phyloP scores from a whole-genome alignment of 1,284 basidiomycete species.

The Ganoderma sp. region DNA sequence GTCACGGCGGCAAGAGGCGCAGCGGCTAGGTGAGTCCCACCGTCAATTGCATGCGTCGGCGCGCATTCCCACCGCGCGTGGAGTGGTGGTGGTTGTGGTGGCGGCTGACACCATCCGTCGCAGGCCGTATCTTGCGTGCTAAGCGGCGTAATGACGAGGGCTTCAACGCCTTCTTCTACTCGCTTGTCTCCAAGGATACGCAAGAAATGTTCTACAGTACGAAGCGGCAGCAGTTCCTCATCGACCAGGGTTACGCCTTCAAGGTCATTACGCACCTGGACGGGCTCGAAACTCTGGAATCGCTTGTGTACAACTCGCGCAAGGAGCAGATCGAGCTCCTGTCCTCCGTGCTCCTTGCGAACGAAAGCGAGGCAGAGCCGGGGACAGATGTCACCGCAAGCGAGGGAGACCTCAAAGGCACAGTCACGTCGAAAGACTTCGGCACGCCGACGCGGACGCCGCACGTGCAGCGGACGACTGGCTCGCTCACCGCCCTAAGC shows the following conservation, averaged over 20 bases:
- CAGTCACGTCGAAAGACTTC: conserved; percentile 79
- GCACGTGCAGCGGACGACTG: conserved; percentile 82
- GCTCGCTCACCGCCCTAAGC: conserved; percentile 83
- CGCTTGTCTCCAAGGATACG: conserved; percentile 97
- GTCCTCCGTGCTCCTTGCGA: conserved; percentile 89
- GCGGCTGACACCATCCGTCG: neutral
- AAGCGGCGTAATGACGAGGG: conserved; percentile 99
- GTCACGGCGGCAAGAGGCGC: conserved; percentile 97
- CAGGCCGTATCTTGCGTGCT: conserved; percentile 93
- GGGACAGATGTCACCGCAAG: conserved; percentile 81
- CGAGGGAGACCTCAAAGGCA: conserved; percentile 82
- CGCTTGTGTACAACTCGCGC: conserved; percentile 90
- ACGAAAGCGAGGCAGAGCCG: conserved; percentile 90
- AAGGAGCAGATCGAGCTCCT: conserved; percentile 96
- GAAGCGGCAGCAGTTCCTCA: conserved; percentile 98
- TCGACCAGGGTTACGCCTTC: conserved; percentile 99
- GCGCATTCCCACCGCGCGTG: neutral
- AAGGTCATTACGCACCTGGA: conserved; percentile 99
- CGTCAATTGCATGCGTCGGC: conserved; percentile 1
- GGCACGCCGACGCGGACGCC: conserved; percentile 64
- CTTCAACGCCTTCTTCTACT: conserved; percentile 99
- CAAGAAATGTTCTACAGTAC: conserved; percentile 99
- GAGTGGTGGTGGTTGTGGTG: neutral
- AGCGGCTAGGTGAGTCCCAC: conserved; percentile 76
- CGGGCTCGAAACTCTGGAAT: conserved; percentile 85